Conservation (phyloP, 2,329 filamentous ascomycete genomes). For the Chrysoporthe cubensis region DNA sequence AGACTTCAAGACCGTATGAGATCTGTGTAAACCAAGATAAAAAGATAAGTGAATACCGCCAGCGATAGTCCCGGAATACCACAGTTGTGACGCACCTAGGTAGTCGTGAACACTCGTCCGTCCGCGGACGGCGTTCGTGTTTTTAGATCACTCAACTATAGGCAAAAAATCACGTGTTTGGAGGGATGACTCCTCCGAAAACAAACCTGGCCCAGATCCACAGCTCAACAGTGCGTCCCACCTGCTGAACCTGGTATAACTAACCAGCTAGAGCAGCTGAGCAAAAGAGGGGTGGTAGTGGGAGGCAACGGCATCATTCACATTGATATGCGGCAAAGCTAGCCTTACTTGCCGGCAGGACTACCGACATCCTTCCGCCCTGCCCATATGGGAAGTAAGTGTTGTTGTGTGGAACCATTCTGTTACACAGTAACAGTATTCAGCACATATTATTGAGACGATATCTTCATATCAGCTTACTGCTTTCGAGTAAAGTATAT, state of each 20-base stretch:
- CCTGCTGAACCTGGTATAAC: conserved; percentile 1
- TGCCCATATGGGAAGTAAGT: neutral
- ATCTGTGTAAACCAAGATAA: neutral
- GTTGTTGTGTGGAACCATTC: neutral
- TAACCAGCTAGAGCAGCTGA: conserved; percentile 6
- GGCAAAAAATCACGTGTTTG: conserved; percentile 2
- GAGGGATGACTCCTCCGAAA: neutral
- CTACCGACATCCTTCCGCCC: conserved; percentile 6
- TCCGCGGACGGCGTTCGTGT: conserved; percentile 5
- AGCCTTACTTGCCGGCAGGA: conserved; percentile 6
- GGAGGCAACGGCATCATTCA: neutral
- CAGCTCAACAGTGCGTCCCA: neutral
- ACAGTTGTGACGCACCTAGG: neutral
- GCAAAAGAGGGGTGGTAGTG: neutral
- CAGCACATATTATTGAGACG: neutral
- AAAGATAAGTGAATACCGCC: neutral
- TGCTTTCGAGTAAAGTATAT: neutral
- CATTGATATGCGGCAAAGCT: conserved; percentile 7
- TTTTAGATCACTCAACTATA: neutral
- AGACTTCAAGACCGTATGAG: neutral
- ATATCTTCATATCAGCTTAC: neutral
- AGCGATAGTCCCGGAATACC: neutral
- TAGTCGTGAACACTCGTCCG: neutral
- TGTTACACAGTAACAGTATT: neutral
- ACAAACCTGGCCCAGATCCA: neutral